A percentile compares a stretch with the other conserved stretches of the same genome.
phyloP scores from a whole-genome alignment of 2,329 filamentous ascomycete genomes.

The Pseudogymnoascus sp. region DNA sequence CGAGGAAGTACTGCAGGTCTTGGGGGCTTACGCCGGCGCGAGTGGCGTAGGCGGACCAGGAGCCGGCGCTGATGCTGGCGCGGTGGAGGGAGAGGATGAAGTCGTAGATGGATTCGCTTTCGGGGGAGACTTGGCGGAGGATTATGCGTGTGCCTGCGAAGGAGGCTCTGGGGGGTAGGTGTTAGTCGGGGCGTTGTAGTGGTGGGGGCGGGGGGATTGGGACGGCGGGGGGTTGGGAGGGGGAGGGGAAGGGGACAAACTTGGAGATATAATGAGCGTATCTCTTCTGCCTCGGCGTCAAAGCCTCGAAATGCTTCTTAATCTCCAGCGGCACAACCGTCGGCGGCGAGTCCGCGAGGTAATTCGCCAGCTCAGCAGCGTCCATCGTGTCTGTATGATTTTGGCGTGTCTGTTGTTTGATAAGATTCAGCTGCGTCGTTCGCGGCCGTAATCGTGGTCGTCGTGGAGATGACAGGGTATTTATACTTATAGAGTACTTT shows the following conservation, averaged over 20 bases:
- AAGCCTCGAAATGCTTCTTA: slow-evolving; percentile 80
- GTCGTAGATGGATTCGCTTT: slow-evolving; percentile 73
- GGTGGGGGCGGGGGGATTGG: background rate
- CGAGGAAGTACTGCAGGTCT: slow-evolving; percentile 59
- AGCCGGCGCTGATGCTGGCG: slow-evolving; percentile 44
- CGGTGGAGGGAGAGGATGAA: slow-evolving; percentile 67
- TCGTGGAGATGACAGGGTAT: background rate
- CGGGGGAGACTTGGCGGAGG: slow-evolving; percentile 72
- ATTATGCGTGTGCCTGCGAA: slow-evolving; percentile 70
- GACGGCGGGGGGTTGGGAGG: background rate
- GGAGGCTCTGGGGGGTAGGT: slow-evolving; percentile 47
- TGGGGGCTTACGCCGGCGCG: slow-evolving; percentile 56
- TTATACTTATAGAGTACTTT: background rate
- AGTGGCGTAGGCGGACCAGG: slow-evolving; percentile 60
- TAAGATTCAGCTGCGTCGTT: background rate
- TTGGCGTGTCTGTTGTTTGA: background rate
- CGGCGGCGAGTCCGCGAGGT: slow-evolving; percentile 84
- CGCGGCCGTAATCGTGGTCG: background rate
- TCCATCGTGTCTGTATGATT: slow-evolving; percentile 36
- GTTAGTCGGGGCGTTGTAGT: slow-evolving; percentile 12
- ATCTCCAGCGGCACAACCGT: slow-evolving; percentile 82
- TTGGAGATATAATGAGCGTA: slow-evolving; percentile 87
- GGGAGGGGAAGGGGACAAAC: slow-evolving; percentile 34
- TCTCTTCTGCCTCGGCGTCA: slow-evolving; percentile 68
- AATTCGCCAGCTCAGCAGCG: slow-evolving; percentile 58